Base-by-base conservation (phyloP, 768 basidiomycete genomes). In the Phylloporus arenicola region DNA sequence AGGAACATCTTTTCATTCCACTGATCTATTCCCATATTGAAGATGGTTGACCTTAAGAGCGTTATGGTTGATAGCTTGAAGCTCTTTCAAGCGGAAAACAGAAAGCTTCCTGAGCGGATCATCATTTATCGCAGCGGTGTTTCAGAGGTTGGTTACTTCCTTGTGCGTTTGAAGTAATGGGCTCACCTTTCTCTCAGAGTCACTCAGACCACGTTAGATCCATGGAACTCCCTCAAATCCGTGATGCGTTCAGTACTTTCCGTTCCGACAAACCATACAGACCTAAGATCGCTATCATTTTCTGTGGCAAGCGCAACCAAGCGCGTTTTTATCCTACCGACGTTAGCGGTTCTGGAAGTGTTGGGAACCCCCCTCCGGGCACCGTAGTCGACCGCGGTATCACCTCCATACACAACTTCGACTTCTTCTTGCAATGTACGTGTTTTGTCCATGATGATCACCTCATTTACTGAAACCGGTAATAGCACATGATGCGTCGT, bases 101-200 rank as follows among this genome's bases (percentile, higher is more conserved):
- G 62, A 2, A 40, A 33, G 7, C 64, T 78, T 3, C 77, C 77
- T 2, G 56, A 62, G 24, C 69, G 76, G 13, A 64, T 78, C 41
- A 38, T 78, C 19, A 68, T 78, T 11, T 78, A 77, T 53, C 68
- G 76, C 3, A 86, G 88, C 60, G 88, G 87, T 40, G 83, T 88
- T 20, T 86, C 84, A 1, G 85, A 87, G 71, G 85, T 83, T 11
- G 16, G 33, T 6, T 8, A 2, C 34, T 24, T 16, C 16, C 20
- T 13, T 34, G 14, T 22, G 13, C 20, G 11, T 3, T 45, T 33
- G 3, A 24, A 24, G 24, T 12, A 1, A 24, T 24, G 20, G 7
- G n/a, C 44, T 45, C 13, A 34, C 20, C 29, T 4, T 9, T 34
- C n/a, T 24, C 24, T 24, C 20, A 45, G 44, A 8, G 13, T 22